Conservation (phyloP, 78 protist genomes). For the Speleostelium caveatum region DNA sequence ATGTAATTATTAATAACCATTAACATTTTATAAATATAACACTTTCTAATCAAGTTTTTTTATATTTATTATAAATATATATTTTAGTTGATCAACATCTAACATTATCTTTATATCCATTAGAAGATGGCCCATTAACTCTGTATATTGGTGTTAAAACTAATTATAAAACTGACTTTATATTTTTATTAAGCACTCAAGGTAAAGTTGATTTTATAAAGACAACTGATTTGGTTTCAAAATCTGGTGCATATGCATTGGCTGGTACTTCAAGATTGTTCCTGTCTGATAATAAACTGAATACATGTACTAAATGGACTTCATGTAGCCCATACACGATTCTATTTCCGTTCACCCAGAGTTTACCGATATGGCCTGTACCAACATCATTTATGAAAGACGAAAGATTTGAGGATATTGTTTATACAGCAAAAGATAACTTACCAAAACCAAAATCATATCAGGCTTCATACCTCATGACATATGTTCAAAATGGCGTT, state of each 20-base stretch:
- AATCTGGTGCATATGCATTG: conserved; percentile 26
- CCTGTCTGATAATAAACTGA: conserved; percentile 1
- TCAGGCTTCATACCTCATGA: conserved; percentile 49
- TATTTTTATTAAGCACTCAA: conserved; percentile 18
- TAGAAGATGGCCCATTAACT: conserved; percentile 9
- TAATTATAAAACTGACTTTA: conserved; percentile 26
- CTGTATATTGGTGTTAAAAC: conserved; percentile 48
- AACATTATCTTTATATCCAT: conserved; percentile 26
- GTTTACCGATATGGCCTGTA: conserved; percentile 60
- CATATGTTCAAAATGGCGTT: no score
- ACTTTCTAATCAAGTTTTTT: no score
- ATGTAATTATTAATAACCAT: no score
- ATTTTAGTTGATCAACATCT: neutral
- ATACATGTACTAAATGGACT: conserved; percentile 21
- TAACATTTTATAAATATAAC: no score
- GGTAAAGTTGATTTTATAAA: neutral
- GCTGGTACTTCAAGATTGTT: conserved; percentile 34
- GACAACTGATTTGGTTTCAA: neutral
- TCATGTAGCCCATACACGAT: neutral
- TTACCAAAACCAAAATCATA: neutral
- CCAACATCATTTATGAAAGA: conserved; percentile 9
- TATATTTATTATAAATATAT: no score
- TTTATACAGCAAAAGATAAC: neutral
- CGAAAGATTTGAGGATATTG: neutral
- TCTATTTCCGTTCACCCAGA: conserved; percentile 10